Evolutionary conservation across 2,329 filamentous ascomycete species (phyloP).

Genomic region (Stagonosporopsis chrysanthemi): DNA sequence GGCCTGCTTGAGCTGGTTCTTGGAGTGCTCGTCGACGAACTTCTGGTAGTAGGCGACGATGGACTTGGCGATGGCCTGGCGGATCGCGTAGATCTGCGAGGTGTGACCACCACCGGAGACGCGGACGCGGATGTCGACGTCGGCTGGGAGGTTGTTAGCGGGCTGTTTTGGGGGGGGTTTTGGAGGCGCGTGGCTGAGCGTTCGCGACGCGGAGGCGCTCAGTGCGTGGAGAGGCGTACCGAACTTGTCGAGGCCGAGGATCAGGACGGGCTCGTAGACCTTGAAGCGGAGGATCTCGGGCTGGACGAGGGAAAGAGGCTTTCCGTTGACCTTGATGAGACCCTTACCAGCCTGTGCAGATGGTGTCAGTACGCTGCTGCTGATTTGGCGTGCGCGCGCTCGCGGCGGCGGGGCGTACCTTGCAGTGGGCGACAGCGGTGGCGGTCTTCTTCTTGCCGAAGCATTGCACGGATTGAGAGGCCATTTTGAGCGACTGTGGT

Average conservation of each 20-base stretch:
- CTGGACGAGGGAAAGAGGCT: constrained; percentile 91
- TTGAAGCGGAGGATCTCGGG: constrained; percentile 98
- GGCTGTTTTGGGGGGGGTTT: not conserved
- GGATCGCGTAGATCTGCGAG: constrained; percentile 97
- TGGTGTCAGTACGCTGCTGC: constrained; percentile 37
- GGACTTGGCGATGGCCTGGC: constrained; percentile 98
- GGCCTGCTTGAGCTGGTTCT: constrained; percentile 98
- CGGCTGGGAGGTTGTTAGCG: constrained; percentile 56
- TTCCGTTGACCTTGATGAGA: constrained; percentile 98
- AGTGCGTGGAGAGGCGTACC: constrained; percentile 51
- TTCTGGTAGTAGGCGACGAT: constrained; percentile 99
- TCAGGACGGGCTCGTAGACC: constrained; percentile 99
- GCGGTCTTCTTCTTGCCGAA: constrained; percentile 86
- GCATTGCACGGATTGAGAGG: constrained; percentile 73
- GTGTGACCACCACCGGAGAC: constrained; percentile 97
- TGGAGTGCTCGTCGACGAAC: constrained; percentile 99
- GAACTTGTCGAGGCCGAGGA: constrained; percentile 98
- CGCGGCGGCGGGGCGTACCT: constrained; percentile 64
- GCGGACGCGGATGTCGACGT: constrained; percentile 96
- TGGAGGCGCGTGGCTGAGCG: no score
- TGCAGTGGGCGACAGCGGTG: constrained; percentile 88
- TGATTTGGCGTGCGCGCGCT: constrained; percentile 21
- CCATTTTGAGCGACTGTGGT: constrained; percentile 50
- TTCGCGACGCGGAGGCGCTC: not conserved
- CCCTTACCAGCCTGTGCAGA: constrained; percentile 73